A percentile compares a stretch with the other conserved stretches of the same genome.
Evolutionary conservation across 1,139 yeast genomes (phyloP).

Genomic region (Candida gigantensis): DNA sequence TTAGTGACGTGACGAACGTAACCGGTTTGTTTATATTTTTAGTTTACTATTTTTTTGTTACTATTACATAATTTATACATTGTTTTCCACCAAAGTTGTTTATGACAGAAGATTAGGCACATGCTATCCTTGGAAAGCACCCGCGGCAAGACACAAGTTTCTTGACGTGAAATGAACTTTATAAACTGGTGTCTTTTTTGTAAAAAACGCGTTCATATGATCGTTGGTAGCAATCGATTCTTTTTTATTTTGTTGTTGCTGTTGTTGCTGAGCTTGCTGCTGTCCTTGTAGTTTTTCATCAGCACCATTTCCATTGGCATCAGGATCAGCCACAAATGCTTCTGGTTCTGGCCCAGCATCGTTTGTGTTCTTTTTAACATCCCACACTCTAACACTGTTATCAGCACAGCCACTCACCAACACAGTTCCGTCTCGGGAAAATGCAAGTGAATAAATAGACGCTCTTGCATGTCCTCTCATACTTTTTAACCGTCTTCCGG

Average conservation of each 20-base stretch:
- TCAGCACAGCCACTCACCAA: conserved; percentile 94
- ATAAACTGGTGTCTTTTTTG: conserved; percentile 92
- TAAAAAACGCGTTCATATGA: conserved; percentile 90
- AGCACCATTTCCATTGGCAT: conserved; percentile 17
- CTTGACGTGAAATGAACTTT: conserved; percentile 90
- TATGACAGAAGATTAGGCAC: too few relatives aligned
- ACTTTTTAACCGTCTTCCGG: conserved; percentile 81
- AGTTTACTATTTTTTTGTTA: neutral
- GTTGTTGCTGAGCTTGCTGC: conserved; percentile 19
- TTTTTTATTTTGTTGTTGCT: conserved; percentile 37
- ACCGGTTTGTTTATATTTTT: neutral
- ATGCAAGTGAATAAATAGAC: conserved; percentile 81
- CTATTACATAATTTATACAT: conserved; percentile 1
- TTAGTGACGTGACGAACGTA: too few relatives aligned
- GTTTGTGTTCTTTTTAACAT: conserved; percentile 78
- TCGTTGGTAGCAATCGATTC: conserved; percentile 83
- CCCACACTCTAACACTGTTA: conserved; percentile 94
- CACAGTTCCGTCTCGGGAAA: conserved; percentile 85
- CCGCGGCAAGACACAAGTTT: conserved; percentile 90
- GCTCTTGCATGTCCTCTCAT: conserved; percentile 91
- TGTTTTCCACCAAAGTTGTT: neutral
- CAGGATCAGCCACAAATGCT: conserved; percentile 46
- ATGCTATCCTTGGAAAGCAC: conserved; percentile 61
- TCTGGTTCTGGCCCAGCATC: conserved; percentile 86
- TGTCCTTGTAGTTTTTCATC: conserved; percentile 8